Percentiles rank a stretch among this genome's conserved stretches.
Conservation (phyloP, 352 stramenopile species). For the Aphanomyces euteiches region DNA sequence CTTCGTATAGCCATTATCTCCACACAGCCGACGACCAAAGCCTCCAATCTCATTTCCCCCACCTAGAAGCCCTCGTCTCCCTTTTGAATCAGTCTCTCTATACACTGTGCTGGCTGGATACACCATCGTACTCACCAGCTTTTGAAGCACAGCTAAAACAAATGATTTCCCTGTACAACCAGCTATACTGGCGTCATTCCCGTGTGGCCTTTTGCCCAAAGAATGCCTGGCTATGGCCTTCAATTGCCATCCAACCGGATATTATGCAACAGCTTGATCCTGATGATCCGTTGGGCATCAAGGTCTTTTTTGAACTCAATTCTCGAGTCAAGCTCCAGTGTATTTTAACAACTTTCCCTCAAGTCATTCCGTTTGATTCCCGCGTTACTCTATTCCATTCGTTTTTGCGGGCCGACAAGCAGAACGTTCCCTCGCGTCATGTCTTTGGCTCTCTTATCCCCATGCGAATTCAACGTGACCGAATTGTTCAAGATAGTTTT, state of each 20-base stretch:
- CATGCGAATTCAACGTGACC: constrained; percentile 62
- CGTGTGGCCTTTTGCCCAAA: constrained; percentile 45
- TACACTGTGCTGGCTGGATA: constrained; percentile 25
- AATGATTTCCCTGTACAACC: constrained; percentile 77
- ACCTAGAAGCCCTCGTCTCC: neutral
- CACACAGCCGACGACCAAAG: constrained; percentile 12
- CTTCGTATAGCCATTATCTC: constrained; percentile 13
- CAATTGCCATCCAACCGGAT: constrained; percentile 61
- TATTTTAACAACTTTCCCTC: constrained; percentile 67
- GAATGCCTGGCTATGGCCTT: constrained; percentile 59
- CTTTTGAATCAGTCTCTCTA: constrained; percentile 14
- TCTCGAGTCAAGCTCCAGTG: constrained; percentile 31
- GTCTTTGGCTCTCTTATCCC: constrained; percentile 55
- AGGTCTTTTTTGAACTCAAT: constrained; percentile 21
- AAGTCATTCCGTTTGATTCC: constrained; percentile 75
- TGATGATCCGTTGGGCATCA: constrained; percentile 44
- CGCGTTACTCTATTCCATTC: constrained; percentile 74
- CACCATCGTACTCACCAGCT: neutral
- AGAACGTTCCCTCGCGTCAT: constrained; percentile 46
- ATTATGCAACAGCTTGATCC: constrained; percentile 60
- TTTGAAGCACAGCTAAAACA: constrained; percentile 32
- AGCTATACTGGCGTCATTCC: constrained; percentile 70
- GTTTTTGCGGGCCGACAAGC: constrained; percentile 61
- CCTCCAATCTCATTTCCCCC: neutral
- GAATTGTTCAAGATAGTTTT: constrained; percentile 91